Evolutionary conservation across 495 filamentous ascomycete genomes (phyloP), one percentile per base, ranked within the genome.

Genomic region (Haplographium delicatum): DNA sequence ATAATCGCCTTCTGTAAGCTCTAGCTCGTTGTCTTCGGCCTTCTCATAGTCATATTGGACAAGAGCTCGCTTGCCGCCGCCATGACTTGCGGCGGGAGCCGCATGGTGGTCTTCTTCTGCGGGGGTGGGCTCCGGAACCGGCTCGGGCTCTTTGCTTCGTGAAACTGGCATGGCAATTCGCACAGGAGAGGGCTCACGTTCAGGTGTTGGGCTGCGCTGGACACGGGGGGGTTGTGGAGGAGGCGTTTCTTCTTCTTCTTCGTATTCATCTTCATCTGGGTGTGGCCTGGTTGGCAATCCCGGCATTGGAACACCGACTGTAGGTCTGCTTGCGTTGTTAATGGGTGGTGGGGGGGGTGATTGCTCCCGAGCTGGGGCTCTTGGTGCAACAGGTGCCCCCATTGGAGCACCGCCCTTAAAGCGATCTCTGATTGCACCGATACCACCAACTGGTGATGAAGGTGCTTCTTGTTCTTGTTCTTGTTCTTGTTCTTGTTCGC

Each of bases 1-100:
- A 57, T 83, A 80, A 48, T 95, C 89, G 15, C 90, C 89, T 67
- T 99, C 93, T n/a, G 73, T 74, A 3, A 99, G 74, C 49, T 95
- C 88, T 35, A 97, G 72, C 65, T 99, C 93, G 62, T 99, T 99
- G 48, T 95, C 89, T 66, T 99, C 93, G 2, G 88, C 89, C 63
- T 91, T 96, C 53, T 96, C 91, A 57, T 99, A 99, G 61, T 99
- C 94, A 65, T 89, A 99, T 53, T 94, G 85, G 39, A 91, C 76
- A 26, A 95, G 46, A 3, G 93, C 93, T 24, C 79, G 80, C 56
- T 81, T 80, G 46, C 82, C 87, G 9, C 72, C 62, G 15, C 53
- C 55, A 2, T 58, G 52, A 13, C 59, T 55, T 23, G 20, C 59
- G 15, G 75, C 68, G 7, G 79, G 73, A 55, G 86, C 84, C 6